A percentile compares a stretch with the other conserved stretches of the same genome.
These are phyloP conservation scores for Cerioporus squamosus DNA, from an alignment of 1,284 basidiomycete genomes.

Conservation along the genomic window DNA sequence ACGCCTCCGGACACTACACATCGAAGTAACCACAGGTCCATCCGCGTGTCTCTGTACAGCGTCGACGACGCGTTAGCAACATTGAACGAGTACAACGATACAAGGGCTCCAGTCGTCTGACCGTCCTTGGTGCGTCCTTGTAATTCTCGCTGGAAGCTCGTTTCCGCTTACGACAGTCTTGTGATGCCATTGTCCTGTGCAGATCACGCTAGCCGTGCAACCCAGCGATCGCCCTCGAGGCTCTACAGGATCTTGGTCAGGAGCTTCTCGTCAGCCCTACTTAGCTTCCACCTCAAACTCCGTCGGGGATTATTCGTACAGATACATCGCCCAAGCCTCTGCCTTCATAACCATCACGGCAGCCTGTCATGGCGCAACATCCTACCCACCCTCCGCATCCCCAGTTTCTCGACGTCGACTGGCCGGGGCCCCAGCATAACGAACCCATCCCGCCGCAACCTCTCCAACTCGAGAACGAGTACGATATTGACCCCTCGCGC, in stretches of 20 bases:
- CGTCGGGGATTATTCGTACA: not conserved
- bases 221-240: not conserved
- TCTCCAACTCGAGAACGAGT: conserved; percentile 35
- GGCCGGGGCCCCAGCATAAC: conserved; percentile 21
- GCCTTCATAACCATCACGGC: not conserved
- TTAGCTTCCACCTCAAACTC: too few relatives aligned
- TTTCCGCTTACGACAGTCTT: not conserved
- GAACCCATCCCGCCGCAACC: conserved; percentile 20
- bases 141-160: not conserved
- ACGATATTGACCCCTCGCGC: conserved; percentile 29
- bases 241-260: not conserved
- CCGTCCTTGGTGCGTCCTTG: not conserved
- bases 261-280: not conserved
- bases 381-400: conserved; percentile 40
- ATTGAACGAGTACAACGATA: too few relatives aligned
- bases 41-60: too few relatives aligned
- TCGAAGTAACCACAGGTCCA: too few relatives aligned
- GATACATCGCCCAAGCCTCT: not conserved
- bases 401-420: conserved; percentile 38
- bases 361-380: conserved; percentile 44
- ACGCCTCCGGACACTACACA: too few relatives aligned
- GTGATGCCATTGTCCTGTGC: not conserved
- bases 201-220: conserved; percentile 12
- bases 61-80: too few relatives aligned
- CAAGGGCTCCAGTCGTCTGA: not conserved